A percentile compares a stretch with the other conserved stretches of the same genome.
phyloP scores from a whole-genome alignment of 768 basidiomycete genomes.

The Stropharia rugosoannulata region DNA sequence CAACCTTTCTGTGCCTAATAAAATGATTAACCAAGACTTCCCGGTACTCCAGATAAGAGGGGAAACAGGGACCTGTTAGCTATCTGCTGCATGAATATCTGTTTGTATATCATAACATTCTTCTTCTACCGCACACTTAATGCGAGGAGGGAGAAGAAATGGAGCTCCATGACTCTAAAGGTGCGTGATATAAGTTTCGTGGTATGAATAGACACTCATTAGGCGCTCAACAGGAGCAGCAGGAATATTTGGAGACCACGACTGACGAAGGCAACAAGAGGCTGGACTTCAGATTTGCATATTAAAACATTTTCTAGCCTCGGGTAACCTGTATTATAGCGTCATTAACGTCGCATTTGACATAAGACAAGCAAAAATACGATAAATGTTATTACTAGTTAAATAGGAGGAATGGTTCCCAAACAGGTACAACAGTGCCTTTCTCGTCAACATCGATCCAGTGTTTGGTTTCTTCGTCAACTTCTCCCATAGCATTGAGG shows the following conservation, averaged over 20 bases:
- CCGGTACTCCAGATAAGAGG: constrained; percentile 43
- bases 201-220: not conserved
- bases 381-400: constrained; percentile 11
- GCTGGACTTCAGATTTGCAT: constrained; percentile 63
- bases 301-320: constrained; percentile 28
- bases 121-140: constrained; percentile 58
- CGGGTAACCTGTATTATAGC: not conserved
- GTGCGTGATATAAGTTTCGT: constrained; percentile 23
- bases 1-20: not conserved
- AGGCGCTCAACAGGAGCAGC: constrained; percentile 40
- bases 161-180: constrained; percentile 50
- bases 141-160: constrained; percentile 43
- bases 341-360: not conserved
- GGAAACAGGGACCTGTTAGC: constrained; percentile 58
- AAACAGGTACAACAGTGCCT: constrained; percentile 53
- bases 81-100: constrained; percentile 54
- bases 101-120: constrained; percentile 48
- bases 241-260: constrained; percentile 59
- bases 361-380: not conserved
- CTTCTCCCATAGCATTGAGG: constrained; percentile 42
- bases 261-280: constrained; percentile 59
- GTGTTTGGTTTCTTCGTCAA: constrained; percentile 43
- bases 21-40: not conserved
- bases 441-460: constrained; percentile 72
- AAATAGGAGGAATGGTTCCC: constrained; percentile 60